These are phyloP conservation scores for Triticum timopheevii DNA, from an alignment of 176 grass and related monocot species.

Conservation along the genomic window DNA sequence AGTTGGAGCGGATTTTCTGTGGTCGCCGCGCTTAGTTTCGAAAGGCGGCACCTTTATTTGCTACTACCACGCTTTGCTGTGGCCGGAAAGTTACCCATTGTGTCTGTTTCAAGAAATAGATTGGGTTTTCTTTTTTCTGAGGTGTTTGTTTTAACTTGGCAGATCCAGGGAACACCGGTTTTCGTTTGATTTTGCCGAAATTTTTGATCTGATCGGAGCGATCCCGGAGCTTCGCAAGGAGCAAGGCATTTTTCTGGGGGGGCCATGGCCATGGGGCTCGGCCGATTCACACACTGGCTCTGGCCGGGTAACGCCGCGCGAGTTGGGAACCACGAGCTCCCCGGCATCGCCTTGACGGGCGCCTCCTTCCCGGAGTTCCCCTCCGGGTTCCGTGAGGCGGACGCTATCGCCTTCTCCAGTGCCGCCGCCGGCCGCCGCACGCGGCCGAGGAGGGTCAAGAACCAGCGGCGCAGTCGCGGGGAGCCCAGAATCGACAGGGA, in stretches of 20 bases:
- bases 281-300: conserved; percentile 55
- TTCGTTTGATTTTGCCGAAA: conserved; percentile 28
- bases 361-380: conserved; percentile 52
- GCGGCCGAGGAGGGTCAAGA: conserved; percentile 31
- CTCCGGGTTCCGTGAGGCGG: conserved; percentile 50
- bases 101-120: neutral
- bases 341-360: conserved; percentile 6
- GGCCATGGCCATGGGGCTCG: conserved; percentile 42
- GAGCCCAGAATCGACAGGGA: conserved; percentile 61
- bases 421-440: neutral
- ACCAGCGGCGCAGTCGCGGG: conserved; percentile 42
- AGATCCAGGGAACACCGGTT: conserved; percentile 33
- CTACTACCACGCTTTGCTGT: neutral
- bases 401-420: conserved; percentile 38
- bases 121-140: neutral
- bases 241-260: neutral
- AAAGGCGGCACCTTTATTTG: conserved; percentile 22
- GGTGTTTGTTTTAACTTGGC: conserved; percentile 13
- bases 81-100: neutral
- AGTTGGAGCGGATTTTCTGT: conserved; percentile 4
- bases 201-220: conserved; percentile 39
- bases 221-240: neutral
- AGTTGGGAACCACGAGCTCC: conserved; percentile 30
- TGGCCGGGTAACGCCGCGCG: conserved; percentile 36
- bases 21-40: conserved; percentile 3